phyloP scores from a whole-genome alignment of 768 basidiomycete species.

The Lactarius deliciosus region DNA sequence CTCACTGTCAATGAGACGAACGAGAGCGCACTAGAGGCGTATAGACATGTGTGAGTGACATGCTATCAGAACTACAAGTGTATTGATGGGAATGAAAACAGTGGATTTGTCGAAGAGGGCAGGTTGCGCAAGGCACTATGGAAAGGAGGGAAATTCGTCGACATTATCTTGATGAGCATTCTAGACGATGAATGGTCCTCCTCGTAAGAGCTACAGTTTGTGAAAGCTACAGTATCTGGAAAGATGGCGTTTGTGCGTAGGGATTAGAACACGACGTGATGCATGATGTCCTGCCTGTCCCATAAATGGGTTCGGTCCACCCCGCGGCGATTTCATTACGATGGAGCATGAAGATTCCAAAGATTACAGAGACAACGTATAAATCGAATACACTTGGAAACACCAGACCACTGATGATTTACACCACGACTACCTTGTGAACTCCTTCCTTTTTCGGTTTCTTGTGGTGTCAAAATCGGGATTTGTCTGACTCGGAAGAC shows the following conservation, averaged over 20 bases:
- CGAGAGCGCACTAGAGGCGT: slow-evolving; percentile 31
- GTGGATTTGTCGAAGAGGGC: slow-evolving; percentile 42
- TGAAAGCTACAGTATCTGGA: background rate
- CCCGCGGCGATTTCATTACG: background rate
- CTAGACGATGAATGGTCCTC: slow-evolving; percentile 42
- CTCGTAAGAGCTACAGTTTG: background rate
- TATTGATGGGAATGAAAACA: slow-evolving; percentile 19
- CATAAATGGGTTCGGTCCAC: background rate
- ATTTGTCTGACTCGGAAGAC: too few species aligned
- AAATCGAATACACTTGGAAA: too few species aligned
- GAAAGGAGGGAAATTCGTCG: slow-evolving; percentile 41
- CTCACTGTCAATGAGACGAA: slow-evolving; percentile 32
- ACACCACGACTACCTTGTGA: too few species aligned
- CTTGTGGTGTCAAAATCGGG: too few species aligned
- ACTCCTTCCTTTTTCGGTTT: too few species aligned
- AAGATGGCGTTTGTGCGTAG: background rate
- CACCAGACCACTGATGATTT: too few species aligned
- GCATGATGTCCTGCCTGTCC: too few species aligned
- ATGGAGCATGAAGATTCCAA: background rate
- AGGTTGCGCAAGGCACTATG: slow-evolving; percentile 36
- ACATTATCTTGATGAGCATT: slow-evolving; percentile 42
- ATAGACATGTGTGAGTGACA: slow-evolving; percentile 36
- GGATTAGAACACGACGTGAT: too few species aligned
- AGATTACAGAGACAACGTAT: too few species aligned
- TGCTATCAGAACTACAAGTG: background rate